These are phyloP conservation scores for Cetradonia linearis DNA, from an alignment of 495 filamentous ascomycete species.

Conservation along the genomic window DNA sequence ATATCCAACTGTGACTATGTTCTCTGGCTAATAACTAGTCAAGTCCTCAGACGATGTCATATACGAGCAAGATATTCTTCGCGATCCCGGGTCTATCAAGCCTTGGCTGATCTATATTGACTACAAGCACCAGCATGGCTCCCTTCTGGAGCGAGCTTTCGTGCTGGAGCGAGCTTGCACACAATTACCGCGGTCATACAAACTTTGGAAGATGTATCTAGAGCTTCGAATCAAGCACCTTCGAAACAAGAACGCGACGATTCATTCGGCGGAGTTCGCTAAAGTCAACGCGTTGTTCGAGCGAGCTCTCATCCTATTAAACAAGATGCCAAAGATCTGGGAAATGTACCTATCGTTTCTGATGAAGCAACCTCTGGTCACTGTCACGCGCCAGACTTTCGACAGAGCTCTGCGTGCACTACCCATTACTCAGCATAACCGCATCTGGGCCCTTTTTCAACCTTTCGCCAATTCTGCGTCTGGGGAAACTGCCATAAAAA, in stretches of 20 bases:
- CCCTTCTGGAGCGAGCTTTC: slow-evolving; percentile 82
- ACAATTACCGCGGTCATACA: slow-evolving; percentile 88
- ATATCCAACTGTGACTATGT: slow-evolving; percentile 7
- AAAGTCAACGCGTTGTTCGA: slow-evolving; percentile 97
- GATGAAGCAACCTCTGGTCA: slow-evolving; percentile 81
- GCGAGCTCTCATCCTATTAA: slow-evolving; percentile 82
- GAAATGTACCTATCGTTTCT: slow-evolving; percentile 94
- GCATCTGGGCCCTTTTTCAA: slow-evolving; percentile 89
- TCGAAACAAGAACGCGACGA: slow-evolving; percentile 70
- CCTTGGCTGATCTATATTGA: slow-evolving; percentile 95
- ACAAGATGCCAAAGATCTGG: slow-evolving; percentile 99
- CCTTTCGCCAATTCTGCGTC: slow-evolving; percentile 89
- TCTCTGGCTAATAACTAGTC: slow-evolving; percentile 19
- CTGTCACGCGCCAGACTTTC: slow-evolving; percentile 82
- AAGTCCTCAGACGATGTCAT: slow-evolving; percentile 79
- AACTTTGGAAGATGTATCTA: slow-evolving; percentile 98
- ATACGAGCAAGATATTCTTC: slow-evolving; percentile 91
- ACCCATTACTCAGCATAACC: slow-evolving; percentile 94
- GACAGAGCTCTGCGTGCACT: slow-evolving; percentile 88
- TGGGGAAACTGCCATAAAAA: slow-evolving; percentile 80
- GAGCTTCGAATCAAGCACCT: slow-evolving; percentile 76
- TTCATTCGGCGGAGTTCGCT: slow-evolving; percentile 68
- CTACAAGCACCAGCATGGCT: slow-evolving; percentile 81
- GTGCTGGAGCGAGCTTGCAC: slow-evolving; percentile 83
- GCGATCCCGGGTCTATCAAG: slow-evolving; percentile 76